These are phyloP conservation scores for Chlorella ohadii DNA, from an alignment of 139 green algal genomes.

Conservation along the genomic window DNA sequence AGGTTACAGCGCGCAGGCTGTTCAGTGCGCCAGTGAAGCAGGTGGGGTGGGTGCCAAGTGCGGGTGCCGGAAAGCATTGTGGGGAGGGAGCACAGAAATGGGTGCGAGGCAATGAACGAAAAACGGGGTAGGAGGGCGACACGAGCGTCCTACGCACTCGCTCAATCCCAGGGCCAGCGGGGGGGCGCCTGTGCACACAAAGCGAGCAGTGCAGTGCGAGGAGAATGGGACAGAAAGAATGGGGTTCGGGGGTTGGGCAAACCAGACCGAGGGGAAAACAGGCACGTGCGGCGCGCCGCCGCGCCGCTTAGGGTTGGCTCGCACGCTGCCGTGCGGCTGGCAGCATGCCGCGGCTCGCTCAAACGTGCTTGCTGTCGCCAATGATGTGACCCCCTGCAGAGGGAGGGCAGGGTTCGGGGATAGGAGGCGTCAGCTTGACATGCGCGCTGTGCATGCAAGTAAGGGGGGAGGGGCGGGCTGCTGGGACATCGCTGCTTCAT, in stretches of 20 bases:
- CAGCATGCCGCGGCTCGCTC: constrained; percentile 3
- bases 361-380: constrained; percentile 83
- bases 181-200: too few relatives aligned
- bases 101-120: too few relatives aligned
- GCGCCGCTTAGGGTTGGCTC: background rate
- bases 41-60: background rate
- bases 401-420: background rate
- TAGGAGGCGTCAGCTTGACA: background rate
- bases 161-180: too few relatives aligned
- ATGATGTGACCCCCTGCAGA: constrained; percentile 87
- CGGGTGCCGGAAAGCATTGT: too few relatives aligned
- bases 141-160: too few relatives aligned
- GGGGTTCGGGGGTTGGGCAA: background rate
- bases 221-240: background rate
- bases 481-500: too few relatives aligned
- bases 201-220: background rate
- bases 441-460: background rate
- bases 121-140: too few relatives aligned
- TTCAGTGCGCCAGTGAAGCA: background rate
- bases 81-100: too few relatives aligned
- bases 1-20: background rate
- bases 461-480: too few relatives aligned
- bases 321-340: background rate
- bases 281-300: background rate
- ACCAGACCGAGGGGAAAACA: background rate